Percentiles rank a stretch among this genome's conserved stretches.
These are phyloP conservation scores for Penicillium sp. DNA, from an alignment of 2,329 filamentous ascomycete genomes.

Conservation along the genomic window DNA sequence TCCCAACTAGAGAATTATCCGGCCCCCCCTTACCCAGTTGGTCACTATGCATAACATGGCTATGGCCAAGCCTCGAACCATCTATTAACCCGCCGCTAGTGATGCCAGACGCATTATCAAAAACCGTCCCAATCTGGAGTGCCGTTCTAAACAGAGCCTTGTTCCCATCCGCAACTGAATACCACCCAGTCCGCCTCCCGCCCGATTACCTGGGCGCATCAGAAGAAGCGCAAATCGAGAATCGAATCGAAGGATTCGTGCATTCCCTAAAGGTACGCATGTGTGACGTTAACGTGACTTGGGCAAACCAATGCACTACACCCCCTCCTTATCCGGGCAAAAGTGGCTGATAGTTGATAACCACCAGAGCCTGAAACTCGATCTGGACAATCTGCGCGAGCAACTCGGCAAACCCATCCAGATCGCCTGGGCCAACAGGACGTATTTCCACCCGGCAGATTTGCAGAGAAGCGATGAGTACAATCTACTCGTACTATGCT, in stretches of 20 bases:
- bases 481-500: slow-evolving; percentile 78
- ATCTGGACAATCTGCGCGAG: slow-evolving; percentile 55
- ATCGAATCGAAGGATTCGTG: slow-evolving; percentile 59
- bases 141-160: slow-evolving; percentile 77
- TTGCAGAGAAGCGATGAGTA: slow-evolving; percentile 53
- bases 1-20: not conserved
- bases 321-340: not conserved
- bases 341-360: slow-evolving; percentile 8
- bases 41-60: not conserved
- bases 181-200: slow-evolving; percentile 66
- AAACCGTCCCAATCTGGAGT: slow-evolving; percentile 93
- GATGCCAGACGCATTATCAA: slow-evolving; percentile 92
- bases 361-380: slow-evolving; percentile 57
- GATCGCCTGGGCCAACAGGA: slow-evolving; percentile 76
- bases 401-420: slow-evolving; percentile 70
- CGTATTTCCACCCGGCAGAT: slow-evolving; percentile 54
- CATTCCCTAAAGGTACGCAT: slow-evolving; percentile 46
- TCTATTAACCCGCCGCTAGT: slow-evolving; percentile 43
- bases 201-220: slow-evolving; percentile 70
- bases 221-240: slow-evolving; percentile 75
- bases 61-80: not conserved
- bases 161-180: slow-evolving; percentile 59
- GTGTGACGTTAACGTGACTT: not conserved
- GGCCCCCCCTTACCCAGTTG: not conserved
- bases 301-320: not conserved